Conservation (phyloP, 2,329 filamentous ascomycete genomes). For the Bretziella fagacearum region DNA sequence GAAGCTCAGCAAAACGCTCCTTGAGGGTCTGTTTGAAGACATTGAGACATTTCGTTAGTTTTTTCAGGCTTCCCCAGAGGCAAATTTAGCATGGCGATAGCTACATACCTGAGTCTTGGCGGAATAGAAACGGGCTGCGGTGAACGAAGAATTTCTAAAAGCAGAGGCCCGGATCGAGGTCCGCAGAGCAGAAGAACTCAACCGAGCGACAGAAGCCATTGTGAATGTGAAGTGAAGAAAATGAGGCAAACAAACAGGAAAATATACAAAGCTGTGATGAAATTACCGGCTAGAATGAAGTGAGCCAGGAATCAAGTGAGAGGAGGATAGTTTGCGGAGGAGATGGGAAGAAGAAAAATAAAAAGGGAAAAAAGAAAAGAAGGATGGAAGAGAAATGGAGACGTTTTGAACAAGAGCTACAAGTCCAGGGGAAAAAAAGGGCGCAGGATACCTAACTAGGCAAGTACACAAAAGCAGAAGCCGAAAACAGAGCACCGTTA, state of each 20-base stretch:
- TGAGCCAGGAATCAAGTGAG: constrained; percentile 4
- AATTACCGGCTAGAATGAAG: not conserved
- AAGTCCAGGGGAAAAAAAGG: constrained; percentile 19
- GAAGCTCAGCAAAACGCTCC: constrained; percentile 91
- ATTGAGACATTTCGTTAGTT: constrained; percentile 15
- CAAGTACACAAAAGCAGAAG: constrained; percentile 16
- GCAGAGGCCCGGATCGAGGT: constrained; percentile 51
- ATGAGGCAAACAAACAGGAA: constrained; percentile 16
- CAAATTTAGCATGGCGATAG: not conserved
- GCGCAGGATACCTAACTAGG: constrained; percentile 14
- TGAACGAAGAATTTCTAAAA: constrained; percentile 58
- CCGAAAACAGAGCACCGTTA: constrained; percentile 19
- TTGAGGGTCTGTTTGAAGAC: constrained; percentile 58
- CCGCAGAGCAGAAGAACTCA: constrained; percentile 68
- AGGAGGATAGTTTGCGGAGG: not conserved
- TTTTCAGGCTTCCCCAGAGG: not conserved
- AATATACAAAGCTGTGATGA: not conserved
- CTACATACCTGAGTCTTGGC: constrained; percentile 63
- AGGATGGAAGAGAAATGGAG: constrained; percentile 21
- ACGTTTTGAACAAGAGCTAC: constrained; percentile 12
- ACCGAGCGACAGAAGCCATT: constrained; percentile 73
- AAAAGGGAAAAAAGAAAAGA: constrained; percentile 21
- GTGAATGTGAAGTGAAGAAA: constrained; percentile 23
- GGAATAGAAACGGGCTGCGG: constrained; percentile 78
- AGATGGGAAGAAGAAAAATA: constrained; percentile 14